phyloP scores from a whole-genome alignment of 495 filamentous ascomycete genomes.

The Penicillium tannophilum region DNA sequence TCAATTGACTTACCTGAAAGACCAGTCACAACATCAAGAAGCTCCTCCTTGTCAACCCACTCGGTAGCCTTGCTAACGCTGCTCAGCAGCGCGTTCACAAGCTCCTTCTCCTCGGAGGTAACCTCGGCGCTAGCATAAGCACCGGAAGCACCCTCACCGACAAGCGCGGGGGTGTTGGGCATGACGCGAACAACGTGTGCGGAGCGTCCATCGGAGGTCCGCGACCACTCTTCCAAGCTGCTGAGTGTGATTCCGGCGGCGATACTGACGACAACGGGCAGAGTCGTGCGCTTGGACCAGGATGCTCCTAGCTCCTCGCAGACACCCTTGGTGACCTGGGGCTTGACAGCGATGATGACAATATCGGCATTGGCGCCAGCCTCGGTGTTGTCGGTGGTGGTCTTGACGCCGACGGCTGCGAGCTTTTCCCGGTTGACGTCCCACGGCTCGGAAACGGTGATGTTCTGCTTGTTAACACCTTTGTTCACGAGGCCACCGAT shows the following conservation, averaged over 20 bases:
- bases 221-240: constrained; percentile 38
- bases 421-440: constrained; percentile 83
- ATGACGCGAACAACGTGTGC: constrained; percentile 43
- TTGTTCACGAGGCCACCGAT: constrained; percentile 43
- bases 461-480: constrained; percentile 41
- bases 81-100: constrained; percentile 36
- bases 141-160: constrained; percentile 41
- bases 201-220: constrained; percentile 26
- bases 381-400: constrained; percentile 82
- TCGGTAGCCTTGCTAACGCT: constrained; percentile 44
- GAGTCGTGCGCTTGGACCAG: constrained; percentile 69
- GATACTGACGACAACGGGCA: constrained; percentile 48
- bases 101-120: constrained; percentile 34
- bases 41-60: constrained; percentile 45
- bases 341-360: constrained; percentile 74
- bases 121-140: constrained; percentile 36
- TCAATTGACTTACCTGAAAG: constrained; percentile 37
- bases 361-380: constrained; percentile 93
- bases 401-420: constrained; percentile 82
- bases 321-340: constrained; percentile 78
- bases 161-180: constrained; percentile 46
- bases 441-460: constrained; percentile 76
- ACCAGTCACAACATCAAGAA: constrained; percentile 45
- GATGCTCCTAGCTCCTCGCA: constrained; percentile 91
- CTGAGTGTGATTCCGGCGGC: constrained; percentile 44